phyloP scores from a whole-genome alignment of 2,329 filamentous ascomycete species.

The Tothia fuscella region DNA sequence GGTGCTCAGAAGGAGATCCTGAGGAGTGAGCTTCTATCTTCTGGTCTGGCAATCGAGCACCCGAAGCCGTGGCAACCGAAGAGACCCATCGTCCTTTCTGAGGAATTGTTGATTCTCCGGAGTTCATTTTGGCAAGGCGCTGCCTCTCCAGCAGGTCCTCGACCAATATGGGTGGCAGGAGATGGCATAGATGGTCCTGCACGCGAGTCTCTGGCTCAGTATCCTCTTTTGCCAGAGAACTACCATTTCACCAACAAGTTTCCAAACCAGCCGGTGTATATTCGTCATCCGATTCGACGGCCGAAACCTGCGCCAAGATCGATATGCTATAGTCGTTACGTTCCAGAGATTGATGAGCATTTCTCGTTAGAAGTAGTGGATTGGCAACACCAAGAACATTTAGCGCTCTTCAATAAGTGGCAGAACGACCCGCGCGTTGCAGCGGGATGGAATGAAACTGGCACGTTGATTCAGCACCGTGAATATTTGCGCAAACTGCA shows the following conservation, averaged over 20 bases:
- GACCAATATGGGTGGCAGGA: constrained; percentile 25
- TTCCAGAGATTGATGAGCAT: constrained; percentile 62
- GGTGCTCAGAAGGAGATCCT: constrained; percentile 1
- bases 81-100: constrained; percentile 22
- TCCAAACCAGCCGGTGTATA: constrained; percentile 39
- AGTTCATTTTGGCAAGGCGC: constrained; percentile 33
- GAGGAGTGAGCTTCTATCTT: background rate
- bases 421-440: constrained; percentile 75
- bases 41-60: constrained; percentile 7
- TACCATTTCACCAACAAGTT: constrained; percentile 36
- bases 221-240: constrained; percentile 19
- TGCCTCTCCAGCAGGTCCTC: constrained; percentile 29
- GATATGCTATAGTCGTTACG: constrained; percentile 65
- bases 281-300: constrained; percentile 58
- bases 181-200: constrained; percentile 14
- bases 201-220: constrained; percentile 17
- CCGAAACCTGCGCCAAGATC: constrained; percentile 60
- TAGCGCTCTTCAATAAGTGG: constrained; percentile 64
- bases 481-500: constrained; percentile 58
- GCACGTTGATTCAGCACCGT: constrained; percentile 61
- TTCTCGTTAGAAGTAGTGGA: constrained; percentile 70
- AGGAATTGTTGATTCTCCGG: constrained; percentile 6
- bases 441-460: constrained; percentile 69
- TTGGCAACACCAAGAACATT: constrained; percentile 49
- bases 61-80: constrained; percentile 17